phyloP scores from a whole-genome alignment of 495 filamentous ascomycete genomes.

The Penicillium longicatenatum region DNA sequence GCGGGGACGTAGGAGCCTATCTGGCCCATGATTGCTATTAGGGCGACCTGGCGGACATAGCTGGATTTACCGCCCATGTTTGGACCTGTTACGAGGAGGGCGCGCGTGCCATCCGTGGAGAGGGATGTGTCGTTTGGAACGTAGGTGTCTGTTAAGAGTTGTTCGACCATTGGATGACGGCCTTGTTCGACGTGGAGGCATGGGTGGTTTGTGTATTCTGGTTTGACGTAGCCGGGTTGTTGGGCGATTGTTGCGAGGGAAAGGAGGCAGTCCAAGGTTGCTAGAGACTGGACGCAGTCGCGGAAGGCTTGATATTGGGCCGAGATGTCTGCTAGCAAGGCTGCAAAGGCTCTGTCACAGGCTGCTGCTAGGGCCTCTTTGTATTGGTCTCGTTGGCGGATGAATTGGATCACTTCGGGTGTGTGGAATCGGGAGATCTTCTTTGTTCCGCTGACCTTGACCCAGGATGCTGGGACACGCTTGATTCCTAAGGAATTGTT shows the following conservation, averaged over 20 bases:
- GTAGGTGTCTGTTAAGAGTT: constrained; percentile 81
- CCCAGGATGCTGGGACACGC: constrained; percentile 89
- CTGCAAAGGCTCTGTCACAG: constrained; percentile 81
- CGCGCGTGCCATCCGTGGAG: constrained; percentile 60
- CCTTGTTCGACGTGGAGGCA: constrained; percentile 74
- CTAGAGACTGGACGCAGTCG: constrained; percentile 83
- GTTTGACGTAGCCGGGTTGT: constrained; percentile 89
- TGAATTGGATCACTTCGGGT: constrained; percentile 77
- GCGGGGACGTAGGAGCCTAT: constrained; percentile 95
- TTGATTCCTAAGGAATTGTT: constrained; percentile 71
- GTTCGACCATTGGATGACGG: constrained; percentile 96
- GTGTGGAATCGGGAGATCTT: constrained; percentile 92
- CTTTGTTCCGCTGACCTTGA: constrained; percentile 92
- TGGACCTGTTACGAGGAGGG: constrained; percentile 89
- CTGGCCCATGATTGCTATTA: constrained; percentile 92
- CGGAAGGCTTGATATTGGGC: constrained; percentile 84
- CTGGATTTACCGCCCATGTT: constrained; percentile 99
- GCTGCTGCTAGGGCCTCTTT: constrained; percentile 90
- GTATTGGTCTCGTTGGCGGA: constrained; percentile 91
- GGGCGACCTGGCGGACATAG: constrained; percentile 89
- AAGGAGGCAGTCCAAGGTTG: constrained; percentile 85
- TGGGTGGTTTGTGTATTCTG: constrained; percentile 69
- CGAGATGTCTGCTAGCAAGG: constrained; percentile 71
- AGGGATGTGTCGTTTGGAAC: constrained; percentile 89
- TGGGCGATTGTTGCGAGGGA: constrained; percentile 81